A percentile compares a stretch with the other conserved stretches of the same genome.
phyloP scores from a whole-genome alignment of 2,329 filamentous ascomycete genomes.

The Penicillium sp. region DNA sequence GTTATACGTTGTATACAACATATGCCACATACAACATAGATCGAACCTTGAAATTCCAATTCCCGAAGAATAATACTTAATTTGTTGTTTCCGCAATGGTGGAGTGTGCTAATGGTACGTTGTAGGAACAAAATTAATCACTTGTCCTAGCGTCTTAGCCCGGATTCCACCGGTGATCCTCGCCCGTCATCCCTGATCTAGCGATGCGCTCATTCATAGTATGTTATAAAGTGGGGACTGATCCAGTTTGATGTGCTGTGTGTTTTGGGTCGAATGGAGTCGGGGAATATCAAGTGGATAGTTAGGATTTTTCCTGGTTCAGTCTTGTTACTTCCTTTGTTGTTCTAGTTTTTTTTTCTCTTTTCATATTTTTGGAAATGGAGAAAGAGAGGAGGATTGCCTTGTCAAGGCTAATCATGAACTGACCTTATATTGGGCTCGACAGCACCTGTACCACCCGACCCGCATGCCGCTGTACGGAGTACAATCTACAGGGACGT shows the following conservation, averaged over 20 bases:
- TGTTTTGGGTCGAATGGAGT: conserved; percentile 8
- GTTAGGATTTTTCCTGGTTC: neutral
- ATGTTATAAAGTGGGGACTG: conserved; percentile 9
- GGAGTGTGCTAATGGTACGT: no score
- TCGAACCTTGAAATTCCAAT: no score
- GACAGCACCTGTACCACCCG: conserved; percentile 21
- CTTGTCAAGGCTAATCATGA: neutral
- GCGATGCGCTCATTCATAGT: conserved; percentile 7
- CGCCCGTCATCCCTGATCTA: conserved; percentile 10
- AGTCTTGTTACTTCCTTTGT: neutral
- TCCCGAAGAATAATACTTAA: neutral
- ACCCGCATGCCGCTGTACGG: conserved; percentile 7
- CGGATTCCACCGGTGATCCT: conserved; percentile 14
- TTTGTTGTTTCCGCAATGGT: neutral
- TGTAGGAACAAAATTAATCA: neutral
- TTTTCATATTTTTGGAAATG: no score
- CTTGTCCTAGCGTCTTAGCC: neutral
- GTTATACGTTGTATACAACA: no score
- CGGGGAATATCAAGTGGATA: conserved; percentile 21
- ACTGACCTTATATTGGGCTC: neutral
- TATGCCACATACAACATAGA: no score
- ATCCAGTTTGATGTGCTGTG: conserved; percentile 7
- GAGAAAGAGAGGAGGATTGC: neutral
- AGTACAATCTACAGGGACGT: conserved; percentile 16
- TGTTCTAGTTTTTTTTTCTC: neutral